These are phyloP conservation scores for Colletotrichum eleusines DNA, from an alignment of 2,329 filamentous ascomycete species.

Conservation along the genomic window DNA sequence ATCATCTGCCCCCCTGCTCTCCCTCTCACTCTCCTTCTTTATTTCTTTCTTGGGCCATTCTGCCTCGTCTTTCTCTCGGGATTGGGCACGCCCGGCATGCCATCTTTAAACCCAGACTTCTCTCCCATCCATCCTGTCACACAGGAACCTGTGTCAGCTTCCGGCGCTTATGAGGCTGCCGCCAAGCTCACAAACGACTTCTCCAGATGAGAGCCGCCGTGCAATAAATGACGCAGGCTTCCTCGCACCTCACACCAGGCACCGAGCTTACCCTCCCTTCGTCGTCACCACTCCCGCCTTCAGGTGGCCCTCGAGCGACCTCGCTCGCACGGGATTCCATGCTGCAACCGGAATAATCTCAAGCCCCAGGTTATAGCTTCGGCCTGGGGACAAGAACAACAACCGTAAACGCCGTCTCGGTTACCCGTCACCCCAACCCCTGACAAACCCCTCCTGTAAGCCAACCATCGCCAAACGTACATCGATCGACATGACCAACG, in stretches of 20 bases:
- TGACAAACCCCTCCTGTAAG: not conserved
- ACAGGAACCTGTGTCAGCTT: not conserved
- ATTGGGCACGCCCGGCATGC: not conserved
- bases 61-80: not conserved
- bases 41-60: too few species aligned
- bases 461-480: not conserved
- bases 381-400: too few species aligned
- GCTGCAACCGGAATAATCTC: not conserved
- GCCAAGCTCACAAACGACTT: not conserved
- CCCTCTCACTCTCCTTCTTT: not conserved
- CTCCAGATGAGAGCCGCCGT: not conserved
- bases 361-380: not conserved
- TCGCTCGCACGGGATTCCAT: not conserved
- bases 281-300: not conserved
- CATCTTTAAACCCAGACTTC: not conserved
- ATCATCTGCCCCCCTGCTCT: not conserved
- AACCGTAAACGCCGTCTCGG: not conserved
- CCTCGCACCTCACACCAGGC: not conserved
- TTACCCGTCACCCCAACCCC: not conserved
- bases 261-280: not conserved
- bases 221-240: not conserved
- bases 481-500: not conserved
- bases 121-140: not conserved
- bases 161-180: not conserved
- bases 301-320: not conserved